Evolutionary conservation across 2,329 filamentous ascomycete species (phyloP), one percentile per base, ranked within the genome.

Genomic region (Colletotrichum gloeosporioides): DNA sequence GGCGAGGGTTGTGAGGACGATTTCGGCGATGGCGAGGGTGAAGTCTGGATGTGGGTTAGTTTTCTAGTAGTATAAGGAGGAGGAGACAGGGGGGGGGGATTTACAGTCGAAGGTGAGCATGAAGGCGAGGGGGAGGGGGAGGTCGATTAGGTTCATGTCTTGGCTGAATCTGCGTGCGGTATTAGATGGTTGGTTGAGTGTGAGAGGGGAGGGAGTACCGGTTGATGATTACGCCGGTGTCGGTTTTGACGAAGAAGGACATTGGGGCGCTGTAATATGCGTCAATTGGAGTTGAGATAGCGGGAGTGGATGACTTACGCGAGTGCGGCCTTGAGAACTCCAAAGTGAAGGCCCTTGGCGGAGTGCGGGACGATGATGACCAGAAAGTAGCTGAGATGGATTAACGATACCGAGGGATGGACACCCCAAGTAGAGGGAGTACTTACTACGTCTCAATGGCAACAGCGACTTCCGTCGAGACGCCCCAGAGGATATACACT

Each of bases 1-100:
- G 76, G 78, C 80, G 2, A 81, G 79, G 1, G 86, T 86, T 44
- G 92, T 88, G 1, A 92, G 83, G 13, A 84, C 83, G 15, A 88
- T 85, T 77, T 88, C 86, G 12, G 87, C 86, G 6, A 90, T 78
- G 32, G 71, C 72, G 27, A 76, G 29, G 49, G 71, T 55, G 29
- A 75, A 31, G 49, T 27, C 70, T 74, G 34, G n/a, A 3, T 29
- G 9, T 74, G 9, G 67, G 68, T 22, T 9, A 64, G 8, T 36
- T n/a, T n/a, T n/a, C n/a, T n/a, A n/a, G n/a, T n/a, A n/a, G n/a
- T n/a, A n/a, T n/a, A n/a, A n/a, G n/a, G n/a, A n/a, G n/a, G n/a
- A n/a, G n/a, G n/a, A n/a, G n/a, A n/a, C n/a, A n/a, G n/a, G n/a
- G n/a, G n/a, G 3, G 32, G 7, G 4, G n/a, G 9, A 3, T 32